Evolutionary conservation across 176 grass and related monocot genomes (phyloP).

Genomic region (Olyra latifolia): DNA sequence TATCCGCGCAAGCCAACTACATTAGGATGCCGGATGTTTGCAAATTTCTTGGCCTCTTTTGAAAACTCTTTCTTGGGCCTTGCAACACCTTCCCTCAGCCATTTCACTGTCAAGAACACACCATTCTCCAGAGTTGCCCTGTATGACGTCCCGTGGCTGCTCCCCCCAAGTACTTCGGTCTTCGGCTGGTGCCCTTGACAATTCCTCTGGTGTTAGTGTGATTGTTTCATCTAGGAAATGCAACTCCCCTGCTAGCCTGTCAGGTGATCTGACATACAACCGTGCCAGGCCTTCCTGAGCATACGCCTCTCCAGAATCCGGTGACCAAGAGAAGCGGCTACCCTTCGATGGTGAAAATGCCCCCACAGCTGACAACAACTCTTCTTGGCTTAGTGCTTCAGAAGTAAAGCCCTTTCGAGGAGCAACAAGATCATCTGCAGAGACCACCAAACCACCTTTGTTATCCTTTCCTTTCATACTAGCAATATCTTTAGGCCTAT

Average conservation of each 20-base stretch:
- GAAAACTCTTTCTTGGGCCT: slow-evolving; percentile 93
- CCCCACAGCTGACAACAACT: slow-evolving; percentile 58
- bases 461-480: slow-evolving; percentile 58
- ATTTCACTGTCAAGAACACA: slow-evolving; percentile 94
- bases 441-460: slow-evolving; percentile 62
- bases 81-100: slow-evolving; percentile 91
- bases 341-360: slow-evolving; percentile 83
- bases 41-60: slow-evolving; percentile 96
- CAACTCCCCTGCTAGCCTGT: slow-evolving; percentile 79
- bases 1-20: slow-evolving; percentile 91
- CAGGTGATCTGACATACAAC: slow-evolving; percentile 82
- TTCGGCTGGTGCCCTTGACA: slow-evolving; percentile 88
- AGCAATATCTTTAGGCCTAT: slow-evolving; percentile 40
- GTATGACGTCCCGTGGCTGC: slow-evolving; percentile 94
- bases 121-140: slow-evolving; percentile 93
- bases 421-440: slow-evolving; percentile 73
- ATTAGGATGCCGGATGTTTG: slow-evolving; percentile 93
- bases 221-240: slow-evolving; percentile 97
- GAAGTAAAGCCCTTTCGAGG: slow-evolving; percentile 73
- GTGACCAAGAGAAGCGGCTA: slow-evolving; percentile 86
- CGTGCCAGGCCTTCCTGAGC: slow-evolving; percentile 60
- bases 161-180: slow-evolving; percentile 95
- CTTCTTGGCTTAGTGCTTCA: slow-evolving; percentile 73
- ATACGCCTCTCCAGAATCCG: slow-evolving; percentile 66
- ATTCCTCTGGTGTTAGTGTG: slow-evolving; percentile 82